Conservation (phyloP, 2,329 filamentous ascomycete genomes). For the Sarocladiaceae sp. region DNA sequence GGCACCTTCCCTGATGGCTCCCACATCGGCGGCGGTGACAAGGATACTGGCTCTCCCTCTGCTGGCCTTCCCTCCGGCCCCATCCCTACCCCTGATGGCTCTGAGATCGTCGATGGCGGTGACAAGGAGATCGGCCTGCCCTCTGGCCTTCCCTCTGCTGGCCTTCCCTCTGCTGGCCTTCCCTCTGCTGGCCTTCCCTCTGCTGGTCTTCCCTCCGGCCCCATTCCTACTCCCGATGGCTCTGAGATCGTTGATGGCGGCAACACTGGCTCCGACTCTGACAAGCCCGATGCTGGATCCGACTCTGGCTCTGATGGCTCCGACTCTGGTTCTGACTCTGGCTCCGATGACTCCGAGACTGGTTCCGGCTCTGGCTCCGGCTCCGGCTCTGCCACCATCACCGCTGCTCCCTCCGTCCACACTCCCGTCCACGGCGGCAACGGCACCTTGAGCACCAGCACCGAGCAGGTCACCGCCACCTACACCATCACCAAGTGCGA, state of each 20-base stretch:
- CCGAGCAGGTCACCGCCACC: conserved; percentile 17
- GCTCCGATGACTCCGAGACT: too few relatives aligned
- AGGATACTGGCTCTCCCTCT: neutral
- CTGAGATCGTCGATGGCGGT: neutral
- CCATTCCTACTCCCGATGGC: neutral
- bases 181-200: neutral
- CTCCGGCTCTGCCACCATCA: conserved; percentile 6
- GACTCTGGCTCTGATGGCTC: too few relatives aligned
- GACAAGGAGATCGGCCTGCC: neutral
- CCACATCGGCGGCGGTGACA: neutral
- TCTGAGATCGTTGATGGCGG: neutral
- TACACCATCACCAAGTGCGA: conserved; percentile 31
- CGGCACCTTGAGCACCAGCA: conserved; percentile 16
- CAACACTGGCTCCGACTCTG: neutral
- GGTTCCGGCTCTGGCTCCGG: neutral
- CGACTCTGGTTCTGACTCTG: neutral
- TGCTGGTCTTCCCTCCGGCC: neutral
- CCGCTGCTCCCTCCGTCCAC: conserved; percentile 5
- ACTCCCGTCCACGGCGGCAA: conserved; percentile 12
- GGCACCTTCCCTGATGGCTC: conserved; percentile 12
- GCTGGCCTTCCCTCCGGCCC: too few relatives aligned
- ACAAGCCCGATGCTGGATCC: neutral
- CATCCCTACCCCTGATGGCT: neutral
- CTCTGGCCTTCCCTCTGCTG: too few relatives aligned
- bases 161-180: neutral